Base-by-base conservation (phyloP, 2,329 filamentous ascomycete genomes). In the Fusarium coicis region DNA sequence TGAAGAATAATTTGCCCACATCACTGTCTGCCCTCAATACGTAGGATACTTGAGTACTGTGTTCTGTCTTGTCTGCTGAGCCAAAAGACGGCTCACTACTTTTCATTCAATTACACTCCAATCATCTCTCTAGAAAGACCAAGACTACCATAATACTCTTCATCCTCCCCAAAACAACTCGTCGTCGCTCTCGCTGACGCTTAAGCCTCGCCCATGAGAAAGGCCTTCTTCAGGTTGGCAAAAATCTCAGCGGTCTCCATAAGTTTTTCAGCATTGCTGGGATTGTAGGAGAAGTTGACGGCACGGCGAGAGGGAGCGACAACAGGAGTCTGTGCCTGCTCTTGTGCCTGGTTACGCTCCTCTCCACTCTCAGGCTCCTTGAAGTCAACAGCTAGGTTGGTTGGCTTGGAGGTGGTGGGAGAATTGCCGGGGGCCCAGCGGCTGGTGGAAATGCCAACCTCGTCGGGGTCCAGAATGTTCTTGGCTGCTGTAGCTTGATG, bases 171-270 rank as follows among this genome's bases (percentile, higher is more conserved):
- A 34, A 14, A n/a, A 21, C 23, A n/a, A 37, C 18, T 49, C 15
- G n/a, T 15, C 18, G 15, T 18, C 15, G 16, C 10, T 7, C 39
- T 12, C 9, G 21, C 8, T 34, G 36, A 7, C 10, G 11, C n/a
- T 42, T 18, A 30, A 16, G n/a, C 10, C 39, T 40, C 39, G 3
- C 49, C 56, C n/a, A 15, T 26, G 9, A 75, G 61, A 36, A 75
- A 75, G 4, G 56, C 37, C 32, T 74, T 75, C 40, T 74, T 75
- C 12, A 65, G 16, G 2, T 6, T 28, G 1, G 72, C 69, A 7
- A 72, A 26, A 26, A 60, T 64, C 30, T 59, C 39, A 0, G 28
- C 26, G 1, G 57, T 28, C 2, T 68, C 63, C 0, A 43, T 54
- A 4, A 62, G 39, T 44, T 68, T 75, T 5, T 66, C 42, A 3